These are phyloP conservation scores for Aureoboletus auriporus DNA, from an alignment of 768 basidiomycete genomes.

Conservation along the genomic window DNA sequence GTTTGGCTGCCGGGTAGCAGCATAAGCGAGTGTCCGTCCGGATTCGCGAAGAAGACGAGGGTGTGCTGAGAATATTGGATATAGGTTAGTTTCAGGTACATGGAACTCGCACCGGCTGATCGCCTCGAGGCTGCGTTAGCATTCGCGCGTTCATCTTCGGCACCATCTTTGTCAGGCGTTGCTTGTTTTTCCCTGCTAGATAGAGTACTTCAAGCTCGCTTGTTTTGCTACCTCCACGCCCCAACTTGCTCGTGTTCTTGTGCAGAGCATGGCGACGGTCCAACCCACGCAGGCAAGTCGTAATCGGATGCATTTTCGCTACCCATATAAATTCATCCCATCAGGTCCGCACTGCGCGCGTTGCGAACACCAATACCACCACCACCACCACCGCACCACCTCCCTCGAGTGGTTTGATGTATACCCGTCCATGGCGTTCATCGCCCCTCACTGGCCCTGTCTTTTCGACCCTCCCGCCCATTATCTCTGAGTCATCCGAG, in stretches of 20 bases:
- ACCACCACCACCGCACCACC: neutral
- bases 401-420: conserved; percentile 1
- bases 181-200: conserved; percentile 8
- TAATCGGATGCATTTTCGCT: neutral
- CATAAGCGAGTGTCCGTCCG: neutral
- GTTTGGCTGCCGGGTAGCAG: no score
- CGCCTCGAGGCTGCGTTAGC: conserved; percentile 12
- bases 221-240: neutral
- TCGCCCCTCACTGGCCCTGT: conserved; percentile 26
- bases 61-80: neutral
- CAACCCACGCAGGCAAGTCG: conserved; percentile 14
- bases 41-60: neutral
- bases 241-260: neutral
- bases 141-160: conserved; percentile 22
- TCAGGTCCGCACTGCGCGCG: conserved; percentile 19
- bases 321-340: no score
- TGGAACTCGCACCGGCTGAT: conserved; percentile 1
- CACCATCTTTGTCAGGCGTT: neutral
- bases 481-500: conserved; percentile 19
- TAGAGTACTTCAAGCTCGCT: conserved; percentile 3
- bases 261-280: conserved; percentile 8
- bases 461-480: conserved; percentile 23
- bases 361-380: neutral
- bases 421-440: conserved; percentile 28
- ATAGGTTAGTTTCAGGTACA: conserved; percentile 10